These are phyloP conservation scores for Cryptococcus jaspeensis DNA, from an alignment of 1,284 basidiomycete genomes.

Conservation along the genomic window DNA sequence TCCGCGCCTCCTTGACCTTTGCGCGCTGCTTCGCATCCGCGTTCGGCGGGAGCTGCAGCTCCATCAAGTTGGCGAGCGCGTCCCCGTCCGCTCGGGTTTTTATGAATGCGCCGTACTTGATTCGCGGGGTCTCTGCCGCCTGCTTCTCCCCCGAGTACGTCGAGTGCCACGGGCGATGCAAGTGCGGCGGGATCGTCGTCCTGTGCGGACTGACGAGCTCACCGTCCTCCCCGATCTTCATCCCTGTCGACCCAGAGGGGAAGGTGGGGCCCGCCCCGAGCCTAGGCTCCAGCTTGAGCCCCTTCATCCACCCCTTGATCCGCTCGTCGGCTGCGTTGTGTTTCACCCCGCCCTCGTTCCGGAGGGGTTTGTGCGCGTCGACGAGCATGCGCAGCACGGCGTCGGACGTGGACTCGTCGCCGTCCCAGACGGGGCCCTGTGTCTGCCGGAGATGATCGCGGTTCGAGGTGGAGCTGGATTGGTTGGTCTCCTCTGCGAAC, in stretches of 20 bases:
- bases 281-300: constrained; percentile 38
- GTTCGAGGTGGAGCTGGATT: constrained; percentile 25
- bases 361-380: constrained; percentile 77
- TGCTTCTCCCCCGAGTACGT: constrained; percentile 41
- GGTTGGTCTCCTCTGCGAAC: constrained; percentile 57
- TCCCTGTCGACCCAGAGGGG: not conserved
- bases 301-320: constrained; percentile 57
- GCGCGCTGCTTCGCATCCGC: constrained; percentile 58
- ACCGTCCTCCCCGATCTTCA: not conserved
- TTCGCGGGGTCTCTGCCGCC: constrained; percentile 24
- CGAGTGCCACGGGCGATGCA: constrained; percentile 48
- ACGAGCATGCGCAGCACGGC: constrained; percentile 78
- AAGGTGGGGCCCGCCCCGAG: constrained; percentile 1
- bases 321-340: constrained; percentile 67
- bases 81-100: constrained; percentile 22
- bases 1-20: constrained; percentile 59
- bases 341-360: constrained; percentile 51
- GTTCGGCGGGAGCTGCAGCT: constrained; percentile 44
- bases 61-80: constrained; percentile 36
- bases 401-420: constrained; percentile 70
- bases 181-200: constrained; percentile 45
- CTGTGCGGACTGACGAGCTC: constrained; percentile 24
- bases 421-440: constrained; percentile 60
- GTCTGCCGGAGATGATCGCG: constrained; percentile 48
- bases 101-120: constrained; percentile 47